Evolutionary conservation across 2,329 filamentous ascomycete species (phyloP), one percentile per base, ranked within the genome.

Genomic region (Aspergillus luchuensis): DNA sequence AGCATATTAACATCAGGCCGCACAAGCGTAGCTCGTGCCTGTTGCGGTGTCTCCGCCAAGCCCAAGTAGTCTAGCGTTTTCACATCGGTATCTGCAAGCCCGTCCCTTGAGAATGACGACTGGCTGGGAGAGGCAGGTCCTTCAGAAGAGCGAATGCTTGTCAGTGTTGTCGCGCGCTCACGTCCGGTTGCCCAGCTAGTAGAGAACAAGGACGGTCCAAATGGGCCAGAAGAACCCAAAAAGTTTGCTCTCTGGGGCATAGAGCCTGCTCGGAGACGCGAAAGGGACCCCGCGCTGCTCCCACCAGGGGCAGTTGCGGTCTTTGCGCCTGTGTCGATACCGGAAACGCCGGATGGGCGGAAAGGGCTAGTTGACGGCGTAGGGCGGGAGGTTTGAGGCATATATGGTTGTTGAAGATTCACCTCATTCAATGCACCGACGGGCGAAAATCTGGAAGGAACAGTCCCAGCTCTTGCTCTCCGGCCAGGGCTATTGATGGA

Each of bases 41-140:
- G 89, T 73, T 96, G 92, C 19, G 95, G 94, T 15, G 92, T 96
- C 76, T 98, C 95, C 33, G 93, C 94, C 53, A 99, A 85, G 51
- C 95, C 95, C 62, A 99, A 86, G 73, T 99, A 99, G 76, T 99
- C 95, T 68, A 99, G 81, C 2, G 95, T 99, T 72, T 91, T 90
- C 67, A 97, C 92, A 73, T 97, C 93, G 30, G 88, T 91, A 71
- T 98, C 94, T 17, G 87, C 89, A 49, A 89, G 85, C 30, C 91
- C 92, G 71, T 97, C 92, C 67, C 89, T 87, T 10, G 92, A 96
- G 72, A 94, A 94, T 1, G 91, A 88, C 7, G 92, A 96, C 70
- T 93, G 90, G 13, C 91, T 87, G 1, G 94, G 94, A 13, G 94
- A 98, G 64, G 89, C 90, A 2, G 91, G 92, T 1, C 90, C 91